A percentile compares a stretch with the other conserved stretches of the same genome.
These are phyloP conservation scores for Solanum hybrid DNA, from an alignment of 305 asterid species.

Conservation along the genomic window DNA sequence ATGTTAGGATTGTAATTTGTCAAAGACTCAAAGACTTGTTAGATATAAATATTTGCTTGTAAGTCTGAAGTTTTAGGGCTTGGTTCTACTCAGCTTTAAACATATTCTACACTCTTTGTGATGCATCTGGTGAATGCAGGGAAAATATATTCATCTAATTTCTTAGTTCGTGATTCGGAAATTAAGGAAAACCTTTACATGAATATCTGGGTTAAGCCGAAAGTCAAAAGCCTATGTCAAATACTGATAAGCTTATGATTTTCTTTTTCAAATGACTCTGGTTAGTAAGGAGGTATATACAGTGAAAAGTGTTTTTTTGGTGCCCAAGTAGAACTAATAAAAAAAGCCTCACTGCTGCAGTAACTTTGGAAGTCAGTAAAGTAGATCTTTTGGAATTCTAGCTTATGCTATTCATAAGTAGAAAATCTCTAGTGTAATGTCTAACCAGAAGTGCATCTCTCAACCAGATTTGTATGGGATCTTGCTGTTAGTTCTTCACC, in stretches of 20 bases:
- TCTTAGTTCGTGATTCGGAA: not conserved
- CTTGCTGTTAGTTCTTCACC: not conserved
- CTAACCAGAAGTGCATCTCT: not conserved
- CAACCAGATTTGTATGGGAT: not conserved
- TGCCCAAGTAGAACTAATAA: not conserved
- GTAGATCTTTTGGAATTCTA: not conserved
- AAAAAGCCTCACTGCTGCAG: not conserved
- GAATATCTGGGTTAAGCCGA: not conserved
- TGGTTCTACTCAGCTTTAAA: not conserved
- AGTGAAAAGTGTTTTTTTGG: not conserved
- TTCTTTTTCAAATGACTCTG: not conserved
- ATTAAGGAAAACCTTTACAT: not conserved
- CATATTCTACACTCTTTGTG: not conserved
- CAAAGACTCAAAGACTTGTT: not conserved
- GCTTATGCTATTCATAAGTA: not conserved
- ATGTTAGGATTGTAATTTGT: not conserved
- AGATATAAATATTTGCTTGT: not conserved
- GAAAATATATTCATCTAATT: not conserved
- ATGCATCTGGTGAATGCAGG: not conserved
- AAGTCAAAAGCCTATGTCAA: not conserved
- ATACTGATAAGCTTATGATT: not conserved
- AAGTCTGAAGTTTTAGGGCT: not conserved
- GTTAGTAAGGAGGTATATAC: not conserved
- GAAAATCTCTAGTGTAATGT: not conserved
- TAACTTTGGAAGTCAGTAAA: not conserved